Percentiles rank a stretch among this genome's conserved stretches.
phyloP scores from a whole-genome alignment of 106 monocot genomes.

The Narthecium ossifragum region DNA sequence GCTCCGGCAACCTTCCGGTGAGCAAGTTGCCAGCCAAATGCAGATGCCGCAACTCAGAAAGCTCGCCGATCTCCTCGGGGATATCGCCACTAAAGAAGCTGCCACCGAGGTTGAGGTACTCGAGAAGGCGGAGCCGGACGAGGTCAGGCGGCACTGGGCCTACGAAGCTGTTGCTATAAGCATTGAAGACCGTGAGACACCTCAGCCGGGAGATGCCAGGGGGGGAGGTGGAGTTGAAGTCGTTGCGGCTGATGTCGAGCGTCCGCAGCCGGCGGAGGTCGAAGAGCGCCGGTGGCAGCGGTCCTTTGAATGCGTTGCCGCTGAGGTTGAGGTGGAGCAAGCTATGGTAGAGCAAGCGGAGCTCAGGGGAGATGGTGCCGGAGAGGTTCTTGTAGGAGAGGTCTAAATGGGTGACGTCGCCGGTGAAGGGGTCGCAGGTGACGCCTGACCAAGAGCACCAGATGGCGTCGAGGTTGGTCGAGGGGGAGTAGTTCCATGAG shows the following conservation, averaged over 20 bases:
- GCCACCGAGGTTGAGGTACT: constrained; percentile 72
- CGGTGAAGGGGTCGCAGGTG: constrained; percentile 31
- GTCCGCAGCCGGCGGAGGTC: constrained; percentile 36
- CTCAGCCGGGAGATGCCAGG: constrained; percentile 26
- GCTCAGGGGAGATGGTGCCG: constrained; percentile 41
- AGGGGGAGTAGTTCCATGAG: constrained; percentile 37
- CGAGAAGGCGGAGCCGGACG: constrained; percentile 17
- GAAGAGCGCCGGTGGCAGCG: constrained; percentile 45
- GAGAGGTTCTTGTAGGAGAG: constrained; percentile 69
- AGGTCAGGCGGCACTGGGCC: constrained; percentile 45
- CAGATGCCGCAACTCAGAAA: constrained; percentile 37
- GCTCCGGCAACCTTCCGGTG: constrained; percentile 34
- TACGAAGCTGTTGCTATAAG: constrained; percentile 79
- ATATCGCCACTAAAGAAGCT: constrained; percentile 68
- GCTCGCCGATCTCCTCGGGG: constrained; percentile 23
- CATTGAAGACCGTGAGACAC: constrained; percentile 36
- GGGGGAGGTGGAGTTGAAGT: constrained; percentile 70
- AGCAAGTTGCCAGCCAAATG: constrained; percentile 81
- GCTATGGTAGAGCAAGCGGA: constrained; percentile 34
- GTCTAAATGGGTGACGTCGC: constrained; percentile 40
- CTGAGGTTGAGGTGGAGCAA: constrained; percentile 70
- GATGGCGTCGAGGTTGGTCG: constrained; percentile 2
- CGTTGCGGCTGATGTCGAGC: constrained; percentile 79
- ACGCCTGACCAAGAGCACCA: constrained; percentile 72
- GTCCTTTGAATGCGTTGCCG: constrained; percentile 63